A percentile compares a stretch with the other conserved stretches of the same genome.
phyloP scores from a whole-genome alignment of 768 basidiomycete species.

The Auricularia sp. region DNA sequence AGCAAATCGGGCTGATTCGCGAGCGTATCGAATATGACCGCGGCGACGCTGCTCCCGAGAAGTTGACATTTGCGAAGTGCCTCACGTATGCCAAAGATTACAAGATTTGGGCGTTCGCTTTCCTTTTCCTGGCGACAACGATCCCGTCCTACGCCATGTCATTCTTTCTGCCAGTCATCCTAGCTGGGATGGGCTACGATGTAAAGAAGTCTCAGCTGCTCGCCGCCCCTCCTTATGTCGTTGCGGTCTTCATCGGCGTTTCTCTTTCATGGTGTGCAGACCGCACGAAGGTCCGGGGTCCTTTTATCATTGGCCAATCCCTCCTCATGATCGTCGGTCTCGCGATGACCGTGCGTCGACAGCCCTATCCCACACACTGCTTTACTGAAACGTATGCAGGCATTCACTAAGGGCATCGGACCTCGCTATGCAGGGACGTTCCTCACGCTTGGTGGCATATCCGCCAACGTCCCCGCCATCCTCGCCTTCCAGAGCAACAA shows the following conservation, averaged over 20 bases:
- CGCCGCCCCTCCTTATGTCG: conserved; percentile 17
- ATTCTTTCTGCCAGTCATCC: conserved; percentile 18
- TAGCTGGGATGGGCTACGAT: conserved; percentile 12
- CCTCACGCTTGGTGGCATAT: conserved; percentile 1
- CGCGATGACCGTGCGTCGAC: conserved; percentile 2
- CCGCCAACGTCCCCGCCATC: background rate
- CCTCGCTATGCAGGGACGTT: conserved; percentile 3
- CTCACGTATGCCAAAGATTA: conserved; percentile 12
- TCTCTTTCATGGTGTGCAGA: conserved; percentile 12
- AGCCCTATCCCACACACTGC: background rate
- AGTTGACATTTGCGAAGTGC: conserved; percentile 12
- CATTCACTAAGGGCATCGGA: background rate
- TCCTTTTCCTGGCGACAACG: conserved; percentile 12
- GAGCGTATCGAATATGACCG: conserved; percentile 18
- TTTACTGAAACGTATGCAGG: background rate
- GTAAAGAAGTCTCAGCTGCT: conserved; percentile 12
- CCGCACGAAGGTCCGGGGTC: conserved; percentile 12
- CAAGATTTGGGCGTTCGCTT: conserved; percentile 17
- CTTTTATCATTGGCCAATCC: conserved; percentile 14
- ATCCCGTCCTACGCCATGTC: conserved; percentile 7
- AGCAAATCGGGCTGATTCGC: conserved; percentile 15
- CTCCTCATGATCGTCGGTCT: conserved; percentile 14
- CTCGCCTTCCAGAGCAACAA: conserved; percentile 13
- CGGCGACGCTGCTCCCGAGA: conserved; percentile 16
- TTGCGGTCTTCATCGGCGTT: conserved; percentile 14